Evolutionary conservation across 2,329 filamentous ascomycete genomes (phyloP).

Genomic region (Talaromyces sp.): DNA sequence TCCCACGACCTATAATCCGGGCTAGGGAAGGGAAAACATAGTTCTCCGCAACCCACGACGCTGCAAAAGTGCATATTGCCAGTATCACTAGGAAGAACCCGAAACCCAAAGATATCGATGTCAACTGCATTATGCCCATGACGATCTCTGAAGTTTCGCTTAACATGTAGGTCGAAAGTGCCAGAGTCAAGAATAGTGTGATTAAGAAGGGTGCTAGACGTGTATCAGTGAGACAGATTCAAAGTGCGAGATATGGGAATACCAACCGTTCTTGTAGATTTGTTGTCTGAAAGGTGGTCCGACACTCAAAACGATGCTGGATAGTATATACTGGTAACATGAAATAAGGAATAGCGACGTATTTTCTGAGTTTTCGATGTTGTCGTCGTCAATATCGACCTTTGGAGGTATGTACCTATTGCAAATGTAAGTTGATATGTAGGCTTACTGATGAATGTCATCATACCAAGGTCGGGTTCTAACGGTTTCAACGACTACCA

Average conservation of each 20-base stretch:
- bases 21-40: slow-evolving; percentile 65
- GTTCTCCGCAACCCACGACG: slow-evolving; percentile 68
- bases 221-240: slow-evolving; percentile 21
- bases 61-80: slow-evolving; percentile 61
- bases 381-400: slow-evolving; percentile 70
- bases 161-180: slow-evolving; percentile 73
- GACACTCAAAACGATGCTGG: slow-evolving; percentile 83
- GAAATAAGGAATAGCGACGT: slow-evolving; percentile 83
- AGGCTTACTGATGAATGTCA: neutral
- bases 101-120: slow-evolving; percentile 66
- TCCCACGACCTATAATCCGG: slow-evolving; percentile 58
- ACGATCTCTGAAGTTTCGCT: slow-evolving; percentile 67
- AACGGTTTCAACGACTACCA: slow-evolving; percentile 67
- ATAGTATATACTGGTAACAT: slow-evolving; percentile 92
- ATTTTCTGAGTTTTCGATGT: slow-evolving; percentile 88
- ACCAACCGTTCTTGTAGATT: slow-evolving; percentile 71
- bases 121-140: slow-evolving; percentile 75
- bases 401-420: slow-evolving; percentile 71
- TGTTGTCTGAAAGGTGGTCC: slow-evolving; percentile 82
- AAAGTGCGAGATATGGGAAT: slow-evolving; percentile 1
- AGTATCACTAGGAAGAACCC: slow-evolving; percentile 66
- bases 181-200: slow-evolving; percentile 65
- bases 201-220: slow-evolving; percentile 70
- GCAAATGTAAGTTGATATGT: slow-evolving; percentile 20
- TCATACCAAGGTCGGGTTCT: slow-evolving; percentile 70